Base-by-base conservation (phyloP, 768 basidiomycete genomes). In the Tulasnella sp. region DNA sequence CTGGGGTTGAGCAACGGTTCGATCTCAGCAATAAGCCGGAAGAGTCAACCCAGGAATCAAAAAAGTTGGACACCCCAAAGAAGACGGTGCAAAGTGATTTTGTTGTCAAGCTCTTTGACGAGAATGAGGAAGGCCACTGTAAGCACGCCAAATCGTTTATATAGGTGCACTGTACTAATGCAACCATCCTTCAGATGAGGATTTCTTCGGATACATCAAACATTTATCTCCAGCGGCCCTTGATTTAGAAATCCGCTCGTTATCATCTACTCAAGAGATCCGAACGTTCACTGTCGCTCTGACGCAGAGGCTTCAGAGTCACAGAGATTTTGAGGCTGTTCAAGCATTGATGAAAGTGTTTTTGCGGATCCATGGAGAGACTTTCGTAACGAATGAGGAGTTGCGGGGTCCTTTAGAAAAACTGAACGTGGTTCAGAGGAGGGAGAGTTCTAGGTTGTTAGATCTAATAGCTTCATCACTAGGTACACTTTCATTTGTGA, bases 261-360 rank as follows among this genome's bases (percentile, higher is more conserved):
- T 98, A 47, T 35, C 19, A n/a, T 35, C 39, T 20, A 20, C 22
- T 13, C 45, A 48, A 20, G 73, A 75, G 48, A 71, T 92, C 19
- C 67, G 64, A 0, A 63, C 71, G 16, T 96, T 98, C 68, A 67
- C 95, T 40, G 68, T 72, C 53, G 83, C 89, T 0, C 70, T 98
- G 22, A 75, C 71, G 9, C 75, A 67, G 48, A 79, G 93, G 3
- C 71, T 98, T 24, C 66, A 64, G 29, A 85, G 84, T 5, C 86
- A 80, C 57, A 76, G 77, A 42, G 95, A 99, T 66, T 98, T 95
- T 60, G 95, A 99, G 65, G 91, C 89, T 10, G 85, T 93, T 3
- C 90, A 98, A 64, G 76, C 91, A 1, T 72, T 92, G 61, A 73
- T 90, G 59, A 79, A 72, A 56, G 82, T 93, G 1, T 89, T 95